Evolutionary conservation across 2,329 filamentous ascomycete genomes (phyloP).

Genomic region (Phyllachora maydis): DNA sequence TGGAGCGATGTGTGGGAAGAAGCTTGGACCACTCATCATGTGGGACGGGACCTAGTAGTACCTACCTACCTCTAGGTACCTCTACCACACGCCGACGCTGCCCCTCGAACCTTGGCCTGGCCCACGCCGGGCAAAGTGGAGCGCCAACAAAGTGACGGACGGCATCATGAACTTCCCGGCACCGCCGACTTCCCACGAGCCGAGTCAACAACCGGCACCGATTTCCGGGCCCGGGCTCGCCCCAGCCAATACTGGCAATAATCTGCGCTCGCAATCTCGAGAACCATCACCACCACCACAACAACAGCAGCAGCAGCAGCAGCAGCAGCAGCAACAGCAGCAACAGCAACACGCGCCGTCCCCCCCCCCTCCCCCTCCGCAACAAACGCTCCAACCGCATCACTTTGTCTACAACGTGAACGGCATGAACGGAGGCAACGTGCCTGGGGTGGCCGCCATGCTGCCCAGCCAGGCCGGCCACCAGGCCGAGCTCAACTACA

Average conservation of each 20-base stretch:
- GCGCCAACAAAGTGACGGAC: no score
- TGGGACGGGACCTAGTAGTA: no score
- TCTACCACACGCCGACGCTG: no score
- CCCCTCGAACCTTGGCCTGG: no score
- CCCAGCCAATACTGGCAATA: no score
- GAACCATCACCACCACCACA: not conserved
- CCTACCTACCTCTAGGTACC: no score
- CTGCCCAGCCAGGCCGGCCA: constrained; percentile 45
- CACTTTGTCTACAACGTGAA: constrained; percentile 14
- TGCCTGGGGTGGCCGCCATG: constrained; percentile 22
- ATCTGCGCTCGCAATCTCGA: not conserved
- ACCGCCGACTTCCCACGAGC: constrained; percentile 1
- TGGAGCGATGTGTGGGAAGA: no score
- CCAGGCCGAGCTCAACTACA: constrained; percentile 46
- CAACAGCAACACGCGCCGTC: constrained; percentile 2
- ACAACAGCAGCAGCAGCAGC: constrained; percentile 2
- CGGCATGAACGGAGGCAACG: constrained; percentile 25
- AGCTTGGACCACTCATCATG: no score
- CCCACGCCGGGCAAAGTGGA: no score
- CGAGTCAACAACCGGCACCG: not conserved
- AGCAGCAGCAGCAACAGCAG: constrained; percentile 2
- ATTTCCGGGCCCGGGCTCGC: not conserved
- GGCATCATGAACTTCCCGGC: constrained; percentile 1
- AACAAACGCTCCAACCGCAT: not conserved
- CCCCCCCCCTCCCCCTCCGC: constrained; percentile 2